phyloP scores from a whole-genome alignment of 2,329 filamentous ascomycete genomes.

The Trichoderma sp. region DNA sequence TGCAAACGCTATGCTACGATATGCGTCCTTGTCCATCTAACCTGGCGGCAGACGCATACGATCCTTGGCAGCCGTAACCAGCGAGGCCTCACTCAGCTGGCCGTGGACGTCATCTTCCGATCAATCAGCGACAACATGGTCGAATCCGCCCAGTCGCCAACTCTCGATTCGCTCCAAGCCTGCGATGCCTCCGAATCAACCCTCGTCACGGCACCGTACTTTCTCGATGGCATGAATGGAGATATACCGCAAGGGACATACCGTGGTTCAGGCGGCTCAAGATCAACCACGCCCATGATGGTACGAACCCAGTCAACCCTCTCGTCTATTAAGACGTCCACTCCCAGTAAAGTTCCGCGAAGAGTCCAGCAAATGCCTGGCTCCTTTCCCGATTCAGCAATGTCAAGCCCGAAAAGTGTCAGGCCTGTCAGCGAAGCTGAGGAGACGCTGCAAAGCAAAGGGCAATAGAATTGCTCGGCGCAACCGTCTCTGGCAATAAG shows the following conservation, averaged over 20 bases:
- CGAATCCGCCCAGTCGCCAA: conserved; percentile 58
- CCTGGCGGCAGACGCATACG: conserved; percentile 74
- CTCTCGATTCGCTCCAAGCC: conserved; percentile 72
- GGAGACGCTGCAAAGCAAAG: conserved; percentile 29
- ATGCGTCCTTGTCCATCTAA: not conserved
- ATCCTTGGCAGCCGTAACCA: conserved; percentile 87
- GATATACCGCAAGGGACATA: conserved; percentile 57
- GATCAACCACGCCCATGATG: conserved; percentile 69
- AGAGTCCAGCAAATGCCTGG: conserved; percentile 27
- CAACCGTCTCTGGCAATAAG: conserved; percentile 26
- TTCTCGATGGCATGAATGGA: conserved; percentile 76
- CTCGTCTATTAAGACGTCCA: conserved; percentile 33
- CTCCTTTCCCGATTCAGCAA: conserved; percentile 34
- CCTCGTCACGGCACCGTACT: conserved; percentile 71
- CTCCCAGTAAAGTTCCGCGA: not conserved
- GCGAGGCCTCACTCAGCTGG: conserved; percentile 87
- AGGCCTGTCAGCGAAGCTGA: conserved; percentile 43
- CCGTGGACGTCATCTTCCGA: conserved; percentile 85
- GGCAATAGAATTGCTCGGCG: conserved; percentile 35
- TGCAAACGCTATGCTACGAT: not conserved
- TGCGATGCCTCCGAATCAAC: conserved; percentile 81
- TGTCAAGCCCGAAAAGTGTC: conserved; percentile 45
- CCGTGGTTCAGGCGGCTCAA: conserved; percentile 60
- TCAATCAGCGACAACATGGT: conserved; percentile 74
- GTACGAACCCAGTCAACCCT: conserved; percentile 52